These are phyloP conservation scores for Carex littledalei DNA, from an alignment of 176 grass and related monocot genomes.

Conservation along the genomic window DNA sequence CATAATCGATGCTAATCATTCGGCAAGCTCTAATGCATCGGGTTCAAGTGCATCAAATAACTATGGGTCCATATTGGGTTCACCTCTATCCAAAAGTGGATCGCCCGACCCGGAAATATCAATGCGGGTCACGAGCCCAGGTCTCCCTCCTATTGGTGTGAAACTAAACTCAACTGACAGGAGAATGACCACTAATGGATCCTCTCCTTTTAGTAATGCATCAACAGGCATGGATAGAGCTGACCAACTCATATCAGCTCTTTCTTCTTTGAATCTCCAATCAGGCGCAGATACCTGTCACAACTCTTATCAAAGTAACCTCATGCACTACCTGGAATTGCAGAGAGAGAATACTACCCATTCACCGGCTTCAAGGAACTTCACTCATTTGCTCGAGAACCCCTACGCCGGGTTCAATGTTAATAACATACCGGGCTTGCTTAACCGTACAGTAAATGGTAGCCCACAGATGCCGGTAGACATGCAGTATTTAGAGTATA, in stretches of 20 bases:
- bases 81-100: slow-evolving; percentile 62
- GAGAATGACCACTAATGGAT: slow-evolving; percentile 45
- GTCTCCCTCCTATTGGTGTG: slow-evolving; percentile 64
- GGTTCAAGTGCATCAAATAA: slow-evolving; percentile 37
- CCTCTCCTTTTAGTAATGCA: slow-evolving; percentile 45
- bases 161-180: slow-evolving; percentile 49
- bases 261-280: slow-evolving; percentile 72
- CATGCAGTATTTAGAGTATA: slow-evolving; percentile 48
- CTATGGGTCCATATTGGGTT: slow-evolving; percentile 61
- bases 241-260: slow-evolving; percentile 47
- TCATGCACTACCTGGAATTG: background rate
- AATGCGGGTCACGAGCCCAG: slow-evolving; percentile 54
- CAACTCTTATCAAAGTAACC: background rate
- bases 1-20: slow-evolving; percentile 14
- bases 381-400: slow-evolving; percentile 1
- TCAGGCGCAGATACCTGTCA: background rate
- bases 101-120: slow-evolving; percentile 59
- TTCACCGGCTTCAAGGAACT: slow-evolving; percentile 13
- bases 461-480: slow-evolving; percentile 43
- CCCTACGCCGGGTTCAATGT: slow-evolving; percentile 27
- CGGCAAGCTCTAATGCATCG: slow-evolving; percentile 26
- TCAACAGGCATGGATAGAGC: slow-evolving; percentile 39
- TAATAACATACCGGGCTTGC: slow-evolving; percentile 36
- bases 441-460: slow-evolving; percentile 43
- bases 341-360: background rate